Evolutionary conservation across 345 rosid species (phyloP).

Genomic region (Eucalyptus sp.): DNA sequence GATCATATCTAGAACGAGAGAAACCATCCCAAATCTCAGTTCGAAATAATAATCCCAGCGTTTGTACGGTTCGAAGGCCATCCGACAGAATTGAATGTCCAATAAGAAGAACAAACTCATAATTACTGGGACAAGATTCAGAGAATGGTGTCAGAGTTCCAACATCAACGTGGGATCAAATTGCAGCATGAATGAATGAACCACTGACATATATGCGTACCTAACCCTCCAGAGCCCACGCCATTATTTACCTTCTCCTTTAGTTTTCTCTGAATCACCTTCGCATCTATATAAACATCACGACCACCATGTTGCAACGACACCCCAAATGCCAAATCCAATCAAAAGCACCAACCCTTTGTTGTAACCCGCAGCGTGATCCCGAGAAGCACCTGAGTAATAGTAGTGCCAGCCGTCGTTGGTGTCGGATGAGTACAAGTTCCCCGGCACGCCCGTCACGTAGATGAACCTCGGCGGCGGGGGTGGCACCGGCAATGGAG

Average conservation of each 20-base stretch:
- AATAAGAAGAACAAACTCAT: not conserved
- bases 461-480: not conserved
- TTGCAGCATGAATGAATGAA: not conserved
- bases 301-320: not conserved
- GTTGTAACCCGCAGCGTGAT: not conserved
- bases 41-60: not conserved
- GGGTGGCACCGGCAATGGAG: not conserved
- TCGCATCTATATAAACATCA: not conserved
- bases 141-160: not conserved
- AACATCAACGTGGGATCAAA: not conserved
- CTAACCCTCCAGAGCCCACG: not conserved
- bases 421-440: not conserved
- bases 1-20: not conserved
- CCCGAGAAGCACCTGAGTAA: not conserved
- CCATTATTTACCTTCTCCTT: not conserved
- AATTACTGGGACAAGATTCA: not conserved
- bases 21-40: not conserved
- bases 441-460: not conserved
- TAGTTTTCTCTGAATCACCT: not conserved
- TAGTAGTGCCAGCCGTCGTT: not conserved
- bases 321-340: not conserved
- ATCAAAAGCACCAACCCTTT: not conserved
- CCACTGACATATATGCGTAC: not conserved
- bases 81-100: not conserved
- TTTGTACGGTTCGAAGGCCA: not conserved